phyloP scores from a whole-genome alignment of 345 rosid genomes.

The Murraya paniculata region DNA sequence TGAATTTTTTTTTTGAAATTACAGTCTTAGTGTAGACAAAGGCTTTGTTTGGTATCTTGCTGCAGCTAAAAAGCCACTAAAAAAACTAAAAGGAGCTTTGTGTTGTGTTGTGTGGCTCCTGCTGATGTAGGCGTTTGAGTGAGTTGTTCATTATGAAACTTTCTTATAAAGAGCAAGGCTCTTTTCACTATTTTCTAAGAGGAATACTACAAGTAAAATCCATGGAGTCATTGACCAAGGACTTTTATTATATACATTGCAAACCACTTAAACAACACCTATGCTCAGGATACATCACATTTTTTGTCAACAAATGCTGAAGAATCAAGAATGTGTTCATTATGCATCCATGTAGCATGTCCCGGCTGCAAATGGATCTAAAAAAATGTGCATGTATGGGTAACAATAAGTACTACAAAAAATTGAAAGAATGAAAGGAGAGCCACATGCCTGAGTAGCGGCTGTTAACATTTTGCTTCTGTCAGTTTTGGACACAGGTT shows the following conservation, averaged over 20 bases:
- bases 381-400: not conserved
- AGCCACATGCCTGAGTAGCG: not conserved
- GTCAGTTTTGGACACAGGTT: not conserved
- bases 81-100: not conserved
- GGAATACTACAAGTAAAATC: constrained; percentile 4
- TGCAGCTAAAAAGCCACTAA: no score
- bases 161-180: not conserved
- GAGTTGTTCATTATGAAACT: not conserved
- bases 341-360: not conserved
- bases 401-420: not conserved
- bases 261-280: not conserved
- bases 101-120: not conserved
- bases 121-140: not conserved
- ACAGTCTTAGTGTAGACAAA: not conserved
- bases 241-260: not conserved
- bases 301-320: not conserved
- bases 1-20: not conserved
- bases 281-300: not conserved
- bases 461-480: not conserved
- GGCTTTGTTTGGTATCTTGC: not conserved
- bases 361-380: not conserved
- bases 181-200: not conserved
- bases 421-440: not conserved
- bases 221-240: not conserved
- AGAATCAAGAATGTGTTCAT: not conserved